Percentiles rank a stretch among this genome's conserved stretches.
These are phyloP conservation scores for Lentithecium fluviatile DNA, from an alignment of 495 filamentous ascomycete species.

Conservation along the genomic window DNA sequence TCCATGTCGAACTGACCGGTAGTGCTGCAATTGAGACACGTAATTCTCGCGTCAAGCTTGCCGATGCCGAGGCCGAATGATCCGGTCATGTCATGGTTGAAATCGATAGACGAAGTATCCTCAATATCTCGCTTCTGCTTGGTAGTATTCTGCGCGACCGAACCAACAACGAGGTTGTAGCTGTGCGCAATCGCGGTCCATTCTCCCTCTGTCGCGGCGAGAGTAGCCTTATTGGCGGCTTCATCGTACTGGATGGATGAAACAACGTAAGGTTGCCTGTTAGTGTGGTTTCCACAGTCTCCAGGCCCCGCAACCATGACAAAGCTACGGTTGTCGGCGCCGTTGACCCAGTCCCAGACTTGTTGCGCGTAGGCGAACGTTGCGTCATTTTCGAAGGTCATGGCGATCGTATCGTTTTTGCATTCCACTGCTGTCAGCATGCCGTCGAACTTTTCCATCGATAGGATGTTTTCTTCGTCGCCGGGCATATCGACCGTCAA, in stretches of 20 bases:
- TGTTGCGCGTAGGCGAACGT: conserved; percentile 39
- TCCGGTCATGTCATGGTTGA: conserved; percentile 37
- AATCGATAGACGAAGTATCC: conserved; percentile 37
- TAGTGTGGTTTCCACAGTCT: conserved; percentile 44
- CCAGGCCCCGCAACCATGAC: conserved; percentile 44
- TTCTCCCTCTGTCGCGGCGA: conserved; percentile 34
- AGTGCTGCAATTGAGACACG: conserved; percentile 40
- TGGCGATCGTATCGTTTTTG: conserved; percentile 35
- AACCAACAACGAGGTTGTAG: conserved; percentile 43
- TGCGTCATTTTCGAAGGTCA: conserved; percentile 39
- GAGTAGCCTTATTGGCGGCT: conserved; percentile 33
- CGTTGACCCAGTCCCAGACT: conserved; percentile 48
- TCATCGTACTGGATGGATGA: conserved; percentile 41
- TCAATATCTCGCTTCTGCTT: conserved; percentile 36
- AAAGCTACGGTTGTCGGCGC: conserved; percentile 41
- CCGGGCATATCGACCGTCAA: conserved; percentile 42
- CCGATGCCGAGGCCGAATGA: conserved; percentile 24
- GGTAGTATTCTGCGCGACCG: conserved; percentile 12
- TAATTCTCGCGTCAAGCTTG: conserved; percentile 26
- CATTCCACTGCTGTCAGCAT: conserved; percentile 41
- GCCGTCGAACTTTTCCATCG: conserved; percentile 43
- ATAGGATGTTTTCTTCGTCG: conserved; percentile 42
- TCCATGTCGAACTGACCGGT: conserved; percentile 43
- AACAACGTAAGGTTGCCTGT: conserved; percentile 42
- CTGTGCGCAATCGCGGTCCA: conserved; percentile 42